Percentiles rank a stretch among this genome's conserved stretches.
phyloP scores from a whole-genome alignment of 2,329 filamentous ascomycete genomes.

The Penicillium crustosum region DNA sequence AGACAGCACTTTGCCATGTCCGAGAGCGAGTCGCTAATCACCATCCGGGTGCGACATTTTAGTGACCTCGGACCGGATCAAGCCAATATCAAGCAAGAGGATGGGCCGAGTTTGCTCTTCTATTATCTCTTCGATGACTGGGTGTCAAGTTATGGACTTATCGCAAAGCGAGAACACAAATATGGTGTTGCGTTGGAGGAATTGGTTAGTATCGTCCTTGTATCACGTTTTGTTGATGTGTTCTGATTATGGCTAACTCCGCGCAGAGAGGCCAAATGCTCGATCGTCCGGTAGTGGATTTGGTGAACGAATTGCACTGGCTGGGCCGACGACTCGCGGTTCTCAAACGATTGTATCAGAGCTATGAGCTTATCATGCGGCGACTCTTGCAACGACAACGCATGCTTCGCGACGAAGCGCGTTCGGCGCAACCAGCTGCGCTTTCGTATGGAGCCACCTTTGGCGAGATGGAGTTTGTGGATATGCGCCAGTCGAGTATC shows the following conservation, averaged over 20 bases:
- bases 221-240: not conserved
- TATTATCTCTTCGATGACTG: conserved; percentile 69
- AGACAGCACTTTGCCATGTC: conserved; percentile 49
- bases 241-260: conserved; percentile 9
- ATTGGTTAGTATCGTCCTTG: conserved; percentile 41
- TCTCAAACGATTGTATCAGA: conserved; percentile 62
- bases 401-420: conserved; percentile 39
- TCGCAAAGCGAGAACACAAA: conserved; percentile 57
- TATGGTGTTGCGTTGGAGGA: conserved; percentile 51
- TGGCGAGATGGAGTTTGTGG: conserved; percentile 34
- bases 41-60: conserved; percentile 46
- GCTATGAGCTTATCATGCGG: conserved; percentile 62
- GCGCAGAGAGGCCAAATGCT: conserved; percentile 57
- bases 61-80: conserved; percentile 31
- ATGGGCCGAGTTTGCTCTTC: conserved; percentile 62
- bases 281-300: conserved; percentile 45
- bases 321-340: conserved; percentile 62
- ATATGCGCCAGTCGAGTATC: conserved; percentile 40
- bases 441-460: conserved; percentile 24
- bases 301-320: conserved; percentile 56
- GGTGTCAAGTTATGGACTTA: conserved; percentile 61
- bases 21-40: conserved; percentile 53
- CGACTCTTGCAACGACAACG: conserved; percentile 57
- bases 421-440: conserved; percentile 21
- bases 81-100: conserved; percentile 44